Evolutionary conservation across 139 green algal genomes (phyloP).

Genomic region (Coccomyxa sp.): DNA sequence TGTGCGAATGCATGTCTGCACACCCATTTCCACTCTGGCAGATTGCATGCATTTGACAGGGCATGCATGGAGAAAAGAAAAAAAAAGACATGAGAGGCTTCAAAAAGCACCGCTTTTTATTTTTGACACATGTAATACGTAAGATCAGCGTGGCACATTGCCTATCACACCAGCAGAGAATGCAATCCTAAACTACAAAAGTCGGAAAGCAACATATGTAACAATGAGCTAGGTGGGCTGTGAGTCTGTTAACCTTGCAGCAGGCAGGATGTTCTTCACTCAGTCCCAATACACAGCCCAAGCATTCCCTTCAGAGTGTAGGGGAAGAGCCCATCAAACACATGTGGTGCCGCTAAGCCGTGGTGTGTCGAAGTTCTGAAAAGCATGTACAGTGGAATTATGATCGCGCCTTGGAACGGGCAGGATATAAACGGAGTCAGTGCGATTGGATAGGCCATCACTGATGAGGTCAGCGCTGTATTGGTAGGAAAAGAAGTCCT

Average conservation of each 20-base stretch:
- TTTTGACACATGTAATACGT: too few species aligned
- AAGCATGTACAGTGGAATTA: background rate
- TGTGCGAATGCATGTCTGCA: too few species aligned
- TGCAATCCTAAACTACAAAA: too few species aligned
- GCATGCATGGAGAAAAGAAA: background rate
- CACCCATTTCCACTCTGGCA: background rate
- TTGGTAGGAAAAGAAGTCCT: background rate
- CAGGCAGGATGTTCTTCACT: background rate
- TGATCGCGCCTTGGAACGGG: background rate
- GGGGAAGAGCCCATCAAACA: background rate
- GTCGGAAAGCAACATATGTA: too few species aligned
- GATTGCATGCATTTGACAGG: background rate
- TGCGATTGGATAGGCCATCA: slow-evolving; percentile 1
- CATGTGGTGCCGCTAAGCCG: too few species aligned
- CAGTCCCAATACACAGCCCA: background rate
- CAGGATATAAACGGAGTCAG: background rate
- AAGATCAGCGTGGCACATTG: too few species aligned
- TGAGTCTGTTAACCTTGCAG: too few species aligned
- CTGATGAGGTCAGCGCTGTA: background rate
- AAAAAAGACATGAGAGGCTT: background rate
- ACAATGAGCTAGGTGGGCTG: too few species aligned
- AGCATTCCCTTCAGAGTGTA: background rate
- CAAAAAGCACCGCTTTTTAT: too few species aligned
- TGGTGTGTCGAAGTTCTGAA: background rate
- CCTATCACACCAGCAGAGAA: too few species aligned